Percentiles rank a stretch among this genome's conserved stretches.
Conservation (phyloP, 768 basidiomycete genomes). For the Leccinum uliginosum region DNA sequence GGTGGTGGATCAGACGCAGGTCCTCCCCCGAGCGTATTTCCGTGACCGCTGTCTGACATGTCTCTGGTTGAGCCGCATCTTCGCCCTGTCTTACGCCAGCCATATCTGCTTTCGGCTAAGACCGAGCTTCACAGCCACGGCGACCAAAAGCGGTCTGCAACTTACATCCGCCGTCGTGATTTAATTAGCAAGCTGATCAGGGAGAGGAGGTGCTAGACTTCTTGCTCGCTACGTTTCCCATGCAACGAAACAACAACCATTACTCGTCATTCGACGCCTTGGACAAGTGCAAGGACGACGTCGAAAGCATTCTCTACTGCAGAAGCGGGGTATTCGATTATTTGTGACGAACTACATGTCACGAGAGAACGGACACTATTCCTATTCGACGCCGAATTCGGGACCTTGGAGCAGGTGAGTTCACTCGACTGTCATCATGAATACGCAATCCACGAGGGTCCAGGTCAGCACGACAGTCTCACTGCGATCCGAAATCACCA, state of each 20-base stretch:
- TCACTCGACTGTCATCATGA: too few species aligned
- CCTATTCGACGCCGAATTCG: not conserved
- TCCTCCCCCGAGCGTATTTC: conserved; percentile 48
- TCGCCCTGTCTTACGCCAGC: not conserved
- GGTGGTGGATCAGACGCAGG: conserved; percentile 44
- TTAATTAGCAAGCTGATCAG: not conserved
- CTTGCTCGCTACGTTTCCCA: conserved; percentile 2
- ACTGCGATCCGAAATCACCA: too few species aligned
- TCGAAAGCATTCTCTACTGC: not conserved
- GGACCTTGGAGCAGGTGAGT: too few species aligned
- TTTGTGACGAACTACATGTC: not conserved
- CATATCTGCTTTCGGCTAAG: not conserved
- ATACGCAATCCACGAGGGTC: too few species aligned
- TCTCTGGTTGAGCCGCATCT: not conserved
- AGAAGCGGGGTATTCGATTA: not conserved
- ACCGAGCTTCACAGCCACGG: not conserved
- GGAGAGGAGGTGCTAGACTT: not conserved
- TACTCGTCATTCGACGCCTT: conserved; percentile 9
- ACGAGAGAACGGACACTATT: conserved; percentile 1
- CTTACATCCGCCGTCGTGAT: too few species aligned
- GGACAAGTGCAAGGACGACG: not conserved
- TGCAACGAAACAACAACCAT: not conserved
- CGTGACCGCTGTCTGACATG: conserved; percentile 41
- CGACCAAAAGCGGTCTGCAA: too few species aligned
- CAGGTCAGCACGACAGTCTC: too few species aligned